Conservation (phyloP, 2,329 filamentous ascomycete genomes). For the Hymenoscyphus scutula region DNA sequence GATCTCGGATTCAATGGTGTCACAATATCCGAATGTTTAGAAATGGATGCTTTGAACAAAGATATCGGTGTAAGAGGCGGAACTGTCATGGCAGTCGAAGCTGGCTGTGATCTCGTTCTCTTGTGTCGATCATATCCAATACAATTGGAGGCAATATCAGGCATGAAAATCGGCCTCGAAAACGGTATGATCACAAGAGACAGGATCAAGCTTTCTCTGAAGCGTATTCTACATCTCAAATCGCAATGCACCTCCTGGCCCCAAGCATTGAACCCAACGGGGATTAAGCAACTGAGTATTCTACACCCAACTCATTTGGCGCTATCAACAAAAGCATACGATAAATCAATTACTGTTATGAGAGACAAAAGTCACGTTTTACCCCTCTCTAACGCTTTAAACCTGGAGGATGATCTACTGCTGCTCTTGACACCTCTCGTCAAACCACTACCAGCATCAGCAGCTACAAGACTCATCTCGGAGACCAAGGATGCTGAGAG, state of each 20-base stretch:
- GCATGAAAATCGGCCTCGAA: conserved; percentile 83
- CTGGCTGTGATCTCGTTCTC: conserved; percentile 88
- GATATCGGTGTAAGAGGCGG: conserved; percentile 97
- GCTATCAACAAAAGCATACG: conserved; percentile 83
- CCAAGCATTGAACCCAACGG: conserved; percentile 83
- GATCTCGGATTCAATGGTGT: conserved; percentile 90
- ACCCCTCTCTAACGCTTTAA: conserved; percentile 77
- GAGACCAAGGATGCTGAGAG: conserved; percentile 47
- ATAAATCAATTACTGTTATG: conserved; percentile 89
- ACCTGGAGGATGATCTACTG: conserved; percentile 84
- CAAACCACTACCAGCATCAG: conserved; percentile 87
- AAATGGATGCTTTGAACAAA: conserved; percentile 94
- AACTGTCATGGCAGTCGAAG: conserved; percentile 95
- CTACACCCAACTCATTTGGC: conserved; percentile 80
- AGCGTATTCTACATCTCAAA: conserved; percentile 78
- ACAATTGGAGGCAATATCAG: conserved; percentile 88
- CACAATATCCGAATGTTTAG: conserved; percentile 90
- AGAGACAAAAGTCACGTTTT: conserved; percentile 83
- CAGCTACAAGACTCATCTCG: conserved; percentile 69
- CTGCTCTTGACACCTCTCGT: conserved; percentile 84
- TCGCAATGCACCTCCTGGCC: conserved; percentile 85
- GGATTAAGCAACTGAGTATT: conserved; percentile 71
- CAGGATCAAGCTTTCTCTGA: conserved; percentile 76
- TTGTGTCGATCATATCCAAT: conserved; percentile 85
- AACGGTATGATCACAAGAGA: conserved; percentile 84